Evolutionary conservation across 2,329 filamentous ascomycete species (phyloP), one percentile per base, ranked within the genome.

Genomic region (Cladobotryum mycophilum): DNA sequence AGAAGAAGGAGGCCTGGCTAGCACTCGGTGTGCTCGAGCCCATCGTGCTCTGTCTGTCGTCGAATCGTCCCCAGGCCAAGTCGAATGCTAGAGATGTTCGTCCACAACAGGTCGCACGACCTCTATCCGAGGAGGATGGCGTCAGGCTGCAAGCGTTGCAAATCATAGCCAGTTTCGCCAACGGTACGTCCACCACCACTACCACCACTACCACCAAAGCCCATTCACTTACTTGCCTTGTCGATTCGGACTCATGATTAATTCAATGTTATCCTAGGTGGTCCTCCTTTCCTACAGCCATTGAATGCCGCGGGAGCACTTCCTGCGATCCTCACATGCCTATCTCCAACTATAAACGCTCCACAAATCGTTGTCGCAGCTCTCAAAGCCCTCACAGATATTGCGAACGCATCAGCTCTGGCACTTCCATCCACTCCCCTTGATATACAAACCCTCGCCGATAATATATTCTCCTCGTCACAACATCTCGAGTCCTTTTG

Each of bases 1-100:
- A 92, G 67, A 85, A 85, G 66, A 99, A 99, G 70, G 86, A 92
- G 68, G 70, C 81, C 51, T 91, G 85, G 75, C 77, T 96, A 38
- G 75, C 75, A 52, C 72, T 81, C 49, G 91, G 91, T 15, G 75
- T 88, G 25, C 69, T 93, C 43, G 77, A 81, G 48, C 77, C 79
- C 34, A 72, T 77, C 49, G 76, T 75, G 61, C 70, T 64, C 59
- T 74, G 73, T 55, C 73, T 78, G 64, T 66, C 66, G 44, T 57
- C 64, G 13, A 61, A 60, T 46, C 61, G 61, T 20, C 60, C 69
- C 5, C 56, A 65, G 8, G 52, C 61, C 20, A 71, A 67, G 47
- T 56, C 58, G 40, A 70, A 67, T 52, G 70, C 70, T 45, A 74
- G 74, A 55, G 73, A 73, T 54, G 54, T 62, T 41, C 62, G 61